These are phyloP conservation scores for Nicotiana sylvestris DNA, from an alignment of 257 asterid genomes.

Conservation along the genomic window DNA sequence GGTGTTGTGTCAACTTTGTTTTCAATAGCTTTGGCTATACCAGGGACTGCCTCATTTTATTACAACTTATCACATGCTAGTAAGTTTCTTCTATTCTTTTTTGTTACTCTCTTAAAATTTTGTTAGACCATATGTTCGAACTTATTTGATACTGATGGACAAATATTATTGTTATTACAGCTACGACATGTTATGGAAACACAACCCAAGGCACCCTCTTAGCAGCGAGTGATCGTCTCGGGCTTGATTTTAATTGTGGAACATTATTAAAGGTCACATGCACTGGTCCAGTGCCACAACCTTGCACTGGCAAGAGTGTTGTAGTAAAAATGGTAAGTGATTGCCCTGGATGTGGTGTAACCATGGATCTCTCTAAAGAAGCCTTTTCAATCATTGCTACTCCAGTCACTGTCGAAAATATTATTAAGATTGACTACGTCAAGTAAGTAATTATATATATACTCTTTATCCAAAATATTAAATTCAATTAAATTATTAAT, in stretches of 20 bases:
- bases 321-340: conserved; percentile 32
- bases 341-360: conserved; percentile 24
- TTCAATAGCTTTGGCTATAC: neutral
- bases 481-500: too few species aligned
- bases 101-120: too few species aligned
- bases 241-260: conserved; percentile 24
- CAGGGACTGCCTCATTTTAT: neutral
- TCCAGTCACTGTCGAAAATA: neutral
- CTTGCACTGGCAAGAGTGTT: conserved; percentile 20
- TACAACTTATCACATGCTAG: neutral
- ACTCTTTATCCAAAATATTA: too few species aligned
- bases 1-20: neutral
- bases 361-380: conserved; percentile 33
- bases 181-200: conserved; percentile 31
- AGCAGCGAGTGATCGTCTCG: conserved; percentile 38
- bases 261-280: conserved; percentile 22
- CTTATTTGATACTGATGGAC: too few species aligned
- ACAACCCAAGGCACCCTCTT: conserved; percentile 23
- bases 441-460: too few species aligned
- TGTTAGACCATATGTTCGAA: too few species aligned
- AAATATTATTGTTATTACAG: conserved; percentile 9
- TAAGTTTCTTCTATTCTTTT: neutral
- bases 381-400: conserved; percentile 33
- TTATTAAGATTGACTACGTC: too few species aligned
- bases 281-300: conserved; percentile 25